phyloP scores from a whole-genome alignment of 108 stramenopile genomes.

The Cyclotella sp. region DNA sequence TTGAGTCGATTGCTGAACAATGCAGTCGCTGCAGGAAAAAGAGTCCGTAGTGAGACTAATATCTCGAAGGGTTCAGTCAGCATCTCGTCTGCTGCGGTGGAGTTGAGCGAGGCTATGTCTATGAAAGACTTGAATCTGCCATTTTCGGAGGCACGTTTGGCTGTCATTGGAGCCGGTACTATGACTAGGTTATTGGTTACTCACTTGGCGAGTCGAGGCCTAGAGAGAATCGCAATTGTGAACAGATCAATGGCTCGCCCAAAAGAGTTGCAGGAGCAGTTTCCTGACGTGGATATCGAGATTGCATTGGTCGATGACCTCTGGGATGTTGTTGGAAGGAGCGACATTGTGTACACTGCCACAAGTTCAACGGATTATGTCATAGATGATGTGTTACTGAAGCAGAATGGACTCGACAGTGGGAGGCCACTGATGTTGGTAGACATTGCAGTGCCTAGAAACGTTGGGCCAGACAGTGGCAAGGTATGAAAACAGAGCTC shows the following conservation, averaged over 20 bases:
- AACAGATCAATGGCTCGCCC: constrained; percentile 89
- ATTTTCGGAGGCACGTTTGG: constrained; percentile 90
- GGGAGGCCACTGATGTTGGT: constrained; percentile 93
- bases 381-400: constrained; percentile 78
- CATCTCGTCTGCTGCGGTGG: constrained; percentile 96
- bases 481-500: constrained; percentile 50
- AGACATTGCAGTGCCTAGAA: constrained; percentile 98
- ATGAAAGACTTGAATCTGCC: constrained; percentile 86
- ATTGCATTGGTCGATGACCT: constrained; percentile 88
- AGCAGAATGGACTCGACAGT: constrained; percentile 78
- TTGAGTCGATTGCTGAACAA: constrained; percentile 91
- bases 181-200: constrained; percentile 97
- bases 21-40: constrained; percentile 97
- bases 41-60: constrained; percentile 96
- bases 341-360: constrained; percentile 97
- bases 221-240: constrained; percentile 95
- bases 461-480: constrained; percentile 90
- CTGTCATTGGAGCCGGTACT: constrained; percentile 97
- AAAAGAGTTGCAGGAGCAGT: constrained; percentile 88
- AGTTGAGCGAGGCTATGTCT: constrained; percentile 87
- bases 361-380: constrained; percentile 88
- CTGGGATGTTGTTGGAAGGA: constrained; percentile 89
- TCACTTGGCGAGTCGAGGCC: constrained; percentile 94
- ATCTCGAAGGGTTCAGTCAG: constrained; percentile 95
- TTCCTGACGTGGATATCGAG: constrained; percentile 93